These are phyloP conservation scores for Aureobasidium mangrovei DNA, from an alignment of 2,329 filamentous ascomycete genomes.

Conservation along the genomic window DNA sequence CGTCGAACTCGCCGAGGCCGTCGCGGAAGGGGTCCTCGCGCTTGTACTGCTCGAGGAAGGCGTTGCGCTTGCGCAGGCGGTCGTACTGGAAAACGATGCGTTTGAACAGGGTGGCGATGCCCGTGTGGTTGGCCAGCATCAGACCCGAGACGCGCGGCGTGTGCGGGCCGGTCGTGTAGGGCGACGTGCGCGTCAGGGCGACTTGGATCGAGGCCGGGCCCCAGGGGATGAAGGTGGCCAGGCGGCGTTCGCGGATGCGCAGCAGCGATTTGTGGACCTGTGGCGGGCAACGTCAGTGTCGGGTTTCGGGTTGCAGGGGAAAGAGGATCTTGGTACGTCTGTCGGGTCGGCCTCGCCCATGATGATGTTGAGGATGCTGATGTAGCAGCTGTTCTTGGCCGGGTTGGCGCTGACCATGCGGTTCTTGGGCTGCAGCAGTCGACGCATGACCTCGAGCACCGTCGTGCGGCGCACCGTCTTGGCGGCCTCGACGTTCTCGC, in stretches of 20 bases:
- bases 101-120: constrained; percentile 94
- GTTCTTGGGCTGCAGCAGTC: constrained; percentile 94
- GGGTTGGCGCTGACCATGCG: constrained; percentile 96
- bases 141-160: constrained; percentile 81
- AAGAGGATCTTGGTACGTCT: constrained; percentile 46
- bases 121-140: constrained; percentile 97
- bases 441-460: constrained; percentile 93
- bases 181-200: constrained; percentile 89
- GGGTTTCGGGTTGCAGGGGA: too few relatives aligned
- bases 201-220: constrained; percentile 97
- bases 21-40: constrained; percentile 90
- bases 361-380: constrained; percentile 97
- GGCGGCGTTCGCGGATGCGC: constrained; percentile 83
- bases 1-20: constrained; percentile 88
- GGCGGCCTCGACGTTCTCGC: constrained; percentile 90
- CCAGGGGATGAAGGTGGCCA: constrained; percentile 98
- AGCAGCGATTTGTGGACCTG: constrained; percentile 90
- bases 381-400: constrained; percentile 96
- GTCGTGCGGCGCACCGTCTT: constrained; percentile 98
- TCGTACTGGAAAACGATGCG: constrained; percentile 89
- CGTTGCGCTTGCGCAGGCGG: constrained; percentile 88
- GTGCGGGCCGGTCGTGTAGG: constrained; percentile 91
- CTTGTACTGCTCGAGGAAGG: constrained; percentile 93
- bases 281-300: neutral
- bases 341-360: constrained; percentile 97